Evolutionary conservation across 257 asterid species (phyloP).

Genomic region (Petunia secreta): DNA sequence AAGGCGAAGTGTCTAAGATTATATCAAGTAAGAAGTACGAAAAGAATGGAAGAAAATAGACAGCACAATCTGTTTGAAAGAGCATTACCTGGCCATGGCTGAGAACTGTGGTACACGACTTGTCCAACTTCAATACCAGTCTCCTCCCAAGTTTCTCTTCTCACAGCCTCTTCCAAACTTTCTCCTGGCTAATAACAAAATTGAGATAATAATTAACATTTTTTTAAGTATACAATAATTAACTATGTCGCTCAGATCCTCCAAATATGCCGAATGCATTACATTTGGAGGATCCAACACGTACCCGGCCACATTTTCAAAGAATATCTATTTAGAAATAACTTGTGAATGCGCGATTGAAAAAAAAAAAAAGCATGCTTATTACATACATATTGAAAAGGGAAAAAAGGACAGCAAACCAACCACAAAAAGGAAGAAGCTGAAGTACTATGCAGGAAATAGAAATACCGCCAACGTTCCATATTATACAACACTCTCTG

Average conservation of each 20-base stretch:
- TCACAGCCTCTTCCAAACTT: conserved; percentile 95
- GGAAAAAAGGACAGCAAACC: background rate
- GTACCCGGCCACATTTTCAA: too few species aligned
- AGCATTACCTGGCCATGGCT: conserved; percentile 93
- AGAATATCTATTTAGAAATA: background rate
- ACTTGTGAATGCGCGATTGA: background rate
- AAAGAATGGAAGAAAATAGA: background rate
- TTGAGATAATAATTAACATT: background rate
- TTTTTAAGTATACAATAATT: too few species aligned
- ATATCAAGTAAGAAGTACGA: background rate
- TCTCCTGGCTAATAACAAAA: conserved; percentile 77
- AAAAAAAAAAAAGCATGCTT: background rate
- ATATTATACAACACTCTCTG: background rate
- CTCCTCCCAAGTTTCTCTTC: conserved; percentile 97
- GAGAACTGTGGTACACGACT: conserved; percentile 95
- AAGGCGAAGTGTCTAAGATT: background rate
- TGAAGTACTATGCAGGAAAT: conserved; percentile 15
- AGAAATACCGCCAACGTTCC: background rate
- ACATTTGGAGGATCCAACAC: too few species aligned
- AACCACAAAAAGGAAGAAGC: background rate
- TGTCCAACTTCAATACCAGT: conserved; percentile 95
- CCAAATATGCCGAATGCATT: too few species aligned
- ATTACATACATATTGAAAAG: background rate
- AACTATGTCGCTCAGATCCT: too few species aligned
- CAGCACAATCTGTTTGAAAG: background rate